A percentile compares a stretch with the other conserved stretches of the same genome.
These are phyloP conservation scores for Papiliotrema terrestris DNA, from an alignment of 1,284 basidiomycete genomes.

Conservation along the genomic window DNA sequence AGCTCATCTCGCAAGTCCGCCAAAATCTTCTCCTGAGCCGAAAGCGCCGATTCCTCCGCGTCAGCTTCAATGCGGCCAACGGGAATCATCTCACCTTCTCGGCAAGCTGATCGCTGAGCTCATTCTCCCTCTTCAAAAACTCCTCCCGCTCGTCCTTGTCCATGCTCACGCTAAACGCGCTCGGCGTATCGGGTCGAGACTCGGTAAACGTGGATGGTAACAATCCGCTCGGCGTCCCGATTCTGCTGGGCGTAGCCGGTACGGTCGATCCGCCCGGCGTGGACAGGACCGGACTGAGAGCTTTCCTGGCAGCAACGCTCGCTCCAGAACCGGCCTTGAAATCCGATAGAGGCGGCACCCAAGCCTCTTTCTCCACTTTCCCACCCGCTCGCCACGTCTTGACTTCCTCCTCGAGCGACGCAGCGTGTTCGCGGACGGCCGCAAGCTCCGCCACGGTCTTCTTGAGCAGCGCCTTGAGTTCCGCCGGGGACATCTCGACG, in stretches of 20 bases:
- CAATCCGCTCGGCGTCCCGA: constrained; percentile 69
- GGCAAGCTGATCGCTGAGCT: constrained; percentile 86
- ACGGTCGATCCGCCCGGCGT: constrained; percentile 55
- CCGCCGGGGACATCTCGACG: constrained; percentile 92
- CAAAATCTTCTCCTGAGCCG: constrained; percentile 56
- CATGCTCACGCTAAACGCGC: constrained; percentile 61
- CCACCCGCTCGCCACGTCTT: constrained; percentile 87
- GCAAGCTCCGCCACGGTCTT: constrained; percentile 86
- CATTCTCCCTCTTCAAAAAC: constrained; percentile 94
- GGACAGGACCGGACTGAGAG: constrained; percentile 60
- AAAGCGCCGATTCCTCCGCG: constrained; percentile 70
- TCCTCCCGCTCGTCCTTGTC: constrained; percentile 98
- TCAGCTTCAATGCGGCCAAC: neutral
- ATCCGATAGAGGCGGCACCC: constrained; percentile 58
- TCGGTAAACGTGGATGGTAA: constrained; percentile 16
- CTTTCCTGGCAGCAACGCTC: constrained; percentile 41
- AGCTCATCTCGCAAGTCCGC: constrained; percentile 84
- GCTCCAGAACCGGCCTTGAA: constrained; percentile 52
- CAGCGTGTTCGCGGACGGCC: constrained; percentile 80
- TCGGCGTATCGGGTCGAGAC: constrained; percentile 42
- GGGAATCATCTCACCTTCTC: constrained; percentile 58
- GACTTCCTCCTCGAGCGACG: constrained; percentile 85
- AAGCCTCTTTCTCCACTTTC: constrained; percentile 77
- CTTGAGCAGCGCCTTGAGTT: constrained; percentile 87
- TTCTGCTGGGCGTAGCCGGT: constrained; percentile 36